Percentiles rank a stretch among this genome's conserved stretches.
These are phyloP conservation scores for Cladosporium halotolerans DNA, from an alignment of 2,329 filamentous ascomycete genomes.

Conservation along the genomic window DNA sequence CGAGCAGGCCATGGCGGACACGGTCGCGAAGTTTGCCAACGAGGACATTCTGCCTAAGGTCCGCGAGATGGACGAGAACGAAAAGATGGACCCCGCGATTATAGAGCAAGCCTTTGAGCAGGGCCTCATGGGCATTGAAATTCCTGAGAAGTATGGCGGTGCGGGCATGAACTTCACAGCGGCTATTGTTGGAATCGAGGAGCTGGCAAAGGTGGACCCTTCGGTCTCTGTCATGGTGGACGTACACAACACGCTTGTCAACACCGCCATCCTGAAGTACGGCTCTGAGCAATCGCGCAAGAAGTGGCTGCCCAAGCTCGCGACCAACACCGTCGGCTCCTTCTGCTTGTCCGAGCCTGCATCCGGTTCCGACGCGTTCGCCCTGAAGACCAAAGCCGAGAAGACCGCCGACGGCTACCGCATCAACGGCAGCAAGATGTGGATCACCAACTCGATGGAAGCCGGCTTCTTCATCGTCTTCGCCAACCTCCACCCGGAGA, in stretches of 20 bases:
- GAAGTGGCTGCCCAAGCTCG: slow-evolving; percentile 82
- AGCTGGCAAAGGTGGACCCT: slow-evolving; percentile 87
- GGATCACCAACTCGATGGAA: slow-evolving; percentile 98
- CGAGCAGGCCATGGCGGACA: slow-evolving; percentile 81
- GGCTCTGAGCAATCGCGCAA: slow-evolving; percentile 71
- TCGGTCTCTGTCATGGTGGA: slow-evolving; percentile 93
- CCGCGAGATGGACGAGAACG: slow-evolving; percentile 95
- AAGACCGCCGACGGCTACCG: slow-evolving; percentile 78
- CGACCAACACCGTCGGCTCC: slow-evolving; percentile 73
- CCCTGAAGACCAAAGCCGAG: slow-evolving; percentile 81
- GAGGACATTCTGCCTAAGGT: slow-evolving; percentile 86
- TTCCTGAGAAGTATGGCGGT: slow-evolving; percentile 93
- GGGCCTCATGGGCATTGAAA: slow-evolving; percentile 94
- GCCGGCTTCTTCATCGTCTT: slow-evolving; percentile 96
- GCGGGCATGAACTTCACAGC: slow-evolving; percentile 98
- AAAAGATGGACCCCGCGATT: slow-evolving; percentile 80
- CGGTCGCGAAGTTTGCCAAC: slow-evolving; percentile 83
- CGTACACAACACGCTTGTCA: slow-evolving; percentile 96
- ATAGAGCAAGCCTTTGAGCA: slow-evolving; percentile 96
- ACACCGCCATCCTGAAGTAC: slow-evolving; percentile 84
- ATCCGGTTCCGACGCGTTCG: slow-evolving; percentile 93
- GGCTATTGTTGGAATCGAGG: slow-evolving; percentile 93
- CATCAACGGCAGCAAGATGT: slow-evolving; percentile 95
- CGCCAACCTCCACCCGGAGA: slow-evolving; percentile 84
- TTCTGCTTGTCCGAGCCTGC: slow-evolving; percentile 39